These are phyloP conservation scores for Osmozyma mogii DNA, from an alignment of 805 yeast genomes.

Conservation along the genomic window DNA sequence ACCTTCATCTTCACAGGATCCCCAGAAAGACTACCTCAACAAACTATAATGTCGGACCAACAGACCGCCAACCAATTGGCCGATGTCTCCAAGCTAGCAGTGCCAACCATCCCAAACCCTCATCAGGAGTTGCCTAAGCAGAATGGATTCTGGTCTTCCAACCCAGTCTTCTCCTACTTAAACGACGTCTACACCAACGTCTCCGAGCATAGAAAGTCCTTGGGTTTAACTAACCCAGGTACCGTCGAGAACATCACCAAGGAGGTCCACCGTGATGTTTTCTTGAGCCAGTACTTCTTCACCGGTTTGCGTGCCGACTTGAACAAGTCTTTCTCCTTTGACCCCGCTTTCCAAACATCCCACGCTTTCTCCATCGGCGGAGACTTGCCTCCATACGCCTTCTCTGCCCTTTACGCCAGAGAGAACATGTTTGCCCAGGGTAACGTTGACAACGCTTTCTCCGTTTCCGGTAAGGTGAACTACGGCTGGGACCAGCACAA, in stretches of 20 bases:
- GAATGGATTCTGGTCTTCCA: slow-evolving; percentile 66
- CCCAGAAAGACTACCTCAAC: not conserved
- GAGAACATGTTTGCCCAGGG: slow-evolving; percentile 87
- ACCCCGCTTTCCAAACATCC: slow-evolving; percentile 94
- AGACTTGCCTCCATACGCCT: slow-evolving; percentile 83
- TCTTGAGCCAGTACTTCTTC: slow-evolving; percentile 81
- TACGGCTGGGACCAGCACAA: slow-evolving; percentile 81
- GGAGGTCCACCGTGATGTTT: slow-evolving; percentile 92
- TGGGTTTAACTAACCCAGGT: slow-evolving; percentile 87
- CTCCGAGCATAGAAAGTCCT: slow-evolving; percentile 68
- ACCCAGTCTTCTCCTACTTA: slow-evolving; percentile 74
- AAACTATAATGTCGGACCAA: slow-evolving; percentile 12
- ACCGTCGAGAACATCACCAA: slow-evolving; percentile 87
- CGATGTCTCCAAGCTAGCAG: slow-evolving; percentile 49
- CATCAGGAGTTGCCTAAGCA: slow-evolving; percentile 46
- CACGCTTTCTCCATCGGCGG: slow-evolving; percentile 90
- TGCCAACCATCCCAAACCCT: slow-evolving; percentile 53
- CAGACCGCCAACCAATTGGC: slow-evolving; percentile 27
- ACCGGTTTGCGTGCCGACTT: slow-evolving; percentile 95
- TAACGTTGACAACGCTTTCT: slow-evolving; percentile 77
- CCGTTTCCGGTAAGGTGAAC: slow-evolving; percentile 82
- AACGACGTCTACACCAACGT: slow-evolving; percentile 68
- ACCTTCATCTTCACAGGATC: too few species aligned
- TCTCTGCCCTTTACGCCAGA: slow-evolving; percentile 81
- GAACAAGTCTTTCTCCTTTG: slow-evolving; percentile 81